phyloP scores from a whole-genome alignment of 805 yeast genomes.

The Candida pini region DNA sequence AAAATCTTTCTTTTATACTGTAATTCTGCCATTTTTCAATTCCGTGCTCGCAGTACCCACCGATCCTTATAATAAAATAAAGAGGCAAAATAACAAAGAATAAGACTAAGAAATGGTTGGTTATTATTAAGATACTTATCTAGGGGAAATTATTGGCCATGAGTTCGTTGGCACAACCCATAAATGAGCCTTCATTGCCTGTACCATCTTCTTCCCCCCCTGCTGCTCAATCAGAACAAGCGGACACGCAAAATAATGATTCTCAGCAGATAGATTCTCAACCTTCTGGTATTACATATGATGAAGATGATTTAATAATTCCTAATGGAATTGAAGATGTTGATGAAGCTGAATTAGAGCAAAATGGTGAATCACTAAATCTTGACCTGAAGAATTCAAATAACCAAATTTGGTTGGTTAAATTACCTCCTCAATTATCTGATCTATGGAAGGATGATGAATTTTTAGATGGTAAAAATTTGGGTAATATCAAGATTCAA shows the following conservation, averaged over 20 bases:
- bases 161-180: too few relatives aligned
- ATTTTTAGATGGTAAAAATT: slow-evolving; percentile 60
- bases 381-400: slow-evolving; percentile 57
- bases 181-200: not conserved
- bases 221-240: not conserved
- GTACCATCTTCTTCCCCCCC: too few relatives aligned
- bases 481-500: slow-evolving; percentile 76
- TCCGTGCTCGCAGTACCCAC: too few relatives aligned
- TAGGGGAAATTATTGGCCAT: too few relatives aligned
- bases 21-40: too few relatives aligned
- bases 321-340: slow-evolving; percentile 32
- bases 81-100: too few relatives aligned
- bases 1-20: too few relatives aligned
- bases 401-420: slow-evolving; percentile 87
- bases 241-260: not conserved
- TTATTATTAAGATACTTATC: too few relatives aligned
- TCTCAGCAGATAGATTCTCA: not conserved
- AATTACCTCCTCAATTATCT: slow-evolving; percentile 82
- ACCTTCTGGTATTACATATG: slow-evolving; percentile 18
- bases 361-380: slow-evolving; percentile 64
- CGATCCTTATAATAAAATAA: too few relatives aligned
- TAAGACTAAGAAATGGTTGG: too few relatives aligned
- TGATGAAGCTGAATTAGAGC: slow-evolving; percentile 32
- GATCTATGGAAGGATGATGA: slow-evolving; percentile 70
- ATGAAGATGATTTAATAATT: slow-evolving; percentile 28